Evolutionary conservation across 768 basidiomycete genomes (phyloP).

Genomic region (Russula earlei): DNA sequence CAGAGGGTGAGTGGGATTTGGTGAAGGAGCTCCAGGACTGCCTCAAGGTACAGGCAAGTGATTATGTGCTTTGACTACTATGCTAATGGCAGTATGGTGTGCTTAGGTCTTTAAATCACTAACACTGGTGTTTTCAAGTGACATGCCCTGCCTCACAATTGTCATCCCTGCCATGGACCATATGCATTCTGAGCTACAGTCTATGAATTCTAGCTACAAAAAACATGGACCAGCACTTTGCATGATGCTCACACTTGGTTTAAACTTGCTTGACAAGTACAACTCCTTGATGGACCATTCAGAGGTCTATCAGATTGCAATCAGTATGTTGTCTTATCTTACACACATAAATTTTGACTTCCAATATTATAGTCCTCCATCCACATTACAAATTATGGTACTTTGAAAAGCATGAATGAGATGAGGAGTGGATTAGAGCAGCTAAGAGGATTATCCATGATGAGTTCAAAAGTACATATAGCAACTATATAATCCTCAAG

Average conservation of each 20-base stretch:
- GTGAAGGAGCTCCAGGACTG: not conserved
- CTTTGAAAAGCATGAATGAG: not conserved
- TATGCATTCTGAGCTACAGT: not conserved
- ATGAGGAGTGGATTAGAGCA: not conserved
- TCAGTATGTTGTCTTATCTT: not conserved
- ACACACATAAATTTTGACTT: too few species aligned
- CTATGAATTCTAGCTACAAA: not conserved
- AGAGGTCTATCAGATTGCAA: not conserved
- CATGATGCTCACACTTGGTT: not conserved
- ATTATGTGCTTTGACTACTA: too few species aligned
- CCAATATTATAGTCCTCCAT: not conserved
- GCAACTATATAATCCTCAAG: not conserved
- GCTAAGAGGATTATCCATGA: not conserved
- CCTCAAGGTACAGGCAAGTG: not conserved
- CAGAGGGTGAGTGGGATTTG: not conserved
- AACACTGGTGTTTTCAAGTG: not conserved
- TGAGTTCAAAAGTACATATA: not conserved
- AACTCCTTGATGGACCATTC: not conserved
- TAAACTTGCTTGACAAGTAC: not conserved
- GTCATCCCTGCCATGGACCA: not conserved
- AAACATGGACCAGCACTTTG: not conserved
- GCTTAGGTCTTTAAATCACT: not conserved
- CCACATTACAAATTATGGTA: not conserved
- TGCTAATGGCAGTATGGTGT: too few species aligned
- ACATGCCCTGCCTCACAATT: not conserved